Conservation (phyloP, 2,329 filamentous ascomycete species). For the Cordyceps fumosorosea region DNA sequence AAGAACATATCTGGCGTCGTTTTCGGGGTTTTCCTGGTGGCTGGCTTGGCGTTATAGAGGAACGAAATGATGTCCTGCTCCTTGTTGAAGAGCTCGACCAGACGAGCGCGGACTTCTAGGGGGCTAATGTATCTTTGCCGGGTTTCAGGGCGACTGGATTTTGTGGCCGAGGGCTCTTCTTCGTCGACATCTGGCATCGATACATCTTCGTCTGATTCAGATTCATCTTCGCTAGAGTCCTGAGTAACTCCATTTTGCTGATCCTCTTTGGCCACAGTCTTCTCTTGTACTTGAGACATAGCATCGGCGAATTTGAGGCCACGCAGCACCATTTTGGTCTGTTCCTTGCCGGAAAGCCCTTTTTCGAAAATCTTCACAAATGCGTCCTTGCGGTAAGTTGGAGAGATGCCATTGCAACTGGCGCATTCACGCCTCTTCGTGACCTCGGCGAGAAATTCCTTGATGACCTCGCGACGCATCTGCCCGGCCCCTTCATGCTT, state of each 20-base stretch:
- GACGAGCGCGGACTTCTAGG: conserved; percentile 72
- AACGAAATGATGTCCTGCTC: conserved; percentile 78
- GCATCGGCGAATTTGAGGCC: conserved; percentile 64
- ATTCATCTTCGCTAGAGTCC: conserved; percentile 34
- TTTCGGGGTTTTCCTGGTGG: conserved; percentile 46
- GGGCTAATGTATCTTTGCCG: conserved; percentile 74
- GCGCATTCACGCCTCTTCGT: conserved; percentile 63
- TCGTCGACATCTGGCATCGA: conserved; percentile 28
- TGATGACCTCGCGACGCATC: conserved; percentile 67
- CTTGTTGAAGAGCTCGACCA: conserved; percentile 75
- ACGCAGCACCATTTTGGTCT: conserved; percentile 66
- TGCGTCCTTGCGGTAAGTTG: conserved; percentile 79
- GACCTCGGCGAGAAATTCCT: conserved; percentile 73
- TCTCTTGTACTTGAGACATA: conserved; percentile 40
- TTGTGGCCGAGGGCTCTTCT: conserved; percentile 27
- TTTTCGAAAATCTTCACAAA: conserved; percentile 93
- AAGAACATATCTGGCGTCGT: conserved; percentile 92
- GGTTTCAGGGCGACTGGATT: neutral
- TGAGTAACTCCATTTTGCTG: neutral
- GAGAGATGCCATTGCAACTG: conserved; percentile 63
- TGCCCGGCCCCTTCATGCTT: conserved; percentile 83
- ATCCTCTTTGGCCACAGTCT: conserved; percentile 30
- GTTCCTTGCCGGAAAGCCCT: conserved; percentile 65
- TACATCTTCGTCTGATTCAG: conserved; percentile 19
- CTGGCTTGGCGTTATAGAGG: conserved; percentile 73